Evolutionary conservation across 2,329 filamentous ascomycete species (phyloP), one percentile per base, ranked within the genome.

Genomic region (Stagonosporopsis chrysanthemi): DNA sequence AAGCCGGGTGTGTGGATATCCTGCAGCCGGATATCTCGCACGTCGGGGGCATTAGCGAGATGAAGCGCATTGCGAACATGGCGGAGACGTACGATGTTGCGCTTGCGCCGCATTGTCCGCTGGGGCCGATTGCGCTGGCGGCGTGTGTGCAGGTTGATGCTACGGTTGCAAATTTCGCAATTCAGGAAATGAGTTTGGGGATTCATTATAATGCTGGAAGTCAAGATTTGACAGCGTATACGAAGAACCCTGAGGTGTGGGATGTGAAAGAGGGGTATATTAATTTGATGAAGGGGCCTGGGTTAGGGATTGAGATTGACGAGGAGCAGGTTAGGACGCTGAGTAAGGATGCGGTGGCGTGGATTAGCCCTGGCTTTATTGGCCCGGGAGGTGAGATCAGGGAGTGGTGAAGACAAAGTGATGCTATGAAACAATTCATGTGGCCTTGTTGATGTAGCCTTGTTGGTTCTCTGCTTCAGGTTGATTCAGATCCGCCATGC

Each of bases 181-280:
- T 92, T 29, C 86, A 90, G 68, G 90, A 92, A 74, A 92, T 92
- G 90, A 88, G 86, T 50, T 69, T 92, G 28, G 90, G 90, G 0
- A 92, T 93, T 65, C 90, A 93, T 71, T 93, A 92, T 70, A 93
- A 93, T 59, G 71, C 66, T 1, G 76, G 75, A 0, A 71, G 70
- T 28, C 63, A 72, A 47, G 76, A 78, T 58, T 52, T 78, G 52
- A 83, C 83, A 12, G 89, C 83, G 24, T 92, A 91, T 68, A 80
- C 87, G 2, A 85, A 83, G 67, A 84, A 91, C 64, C 81, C 85
- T 0, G 82, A 83, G 46, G 84, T 90, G 0, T 91, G 88, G 80
- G 79, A 85, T 38, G 84, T 91, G 6, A 80, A 83, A n/a, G 82
- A 85, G 41, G 89, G 89, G 0, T 89, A 87, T 68, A 84, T 91